Base-by-base conservation (phyloP, 495 filamentous ascomycete genomes). In the Paragyromitra xinjiangensis region DNA sequence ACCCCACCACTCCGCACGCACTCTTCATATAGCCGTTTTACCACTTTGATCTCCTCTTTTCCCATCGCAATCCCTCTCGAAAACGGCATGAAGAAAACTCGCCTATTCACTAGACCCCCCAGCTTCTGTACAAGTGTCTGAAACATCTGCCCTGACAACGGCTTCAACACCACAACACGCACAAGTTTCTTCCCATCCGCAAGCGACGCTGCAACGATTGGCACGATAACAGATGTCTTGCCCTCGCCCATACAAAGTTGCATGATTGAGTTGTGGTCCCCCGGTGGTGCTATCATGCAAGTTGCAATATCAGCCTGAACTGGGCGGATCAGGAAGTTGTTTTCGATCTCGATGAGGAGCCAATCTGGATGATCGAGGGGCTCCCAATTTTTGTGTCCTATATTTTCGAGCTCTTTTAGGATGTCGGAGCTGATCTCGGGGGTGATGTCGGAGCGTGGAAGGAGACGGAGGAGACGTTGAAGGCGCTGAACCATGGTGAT, bases 321-420 rank as follows among this genome's bases (percentile, higher is more conserved):
- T 0, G 74, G 65, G 0, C 89, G 83, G 50, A 90, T 87, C 1
- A 89, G 78, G 1, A 90, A 75, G 69, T 90, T 84, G 6, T 81
- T 75, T 14, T 91, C 89, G 45, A 91, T 86, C 70, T 91, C 89
- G 0, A 91, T 80, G 11, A 91, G 82, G 0, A 91, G 75, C 87
- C 88, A 90, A 64, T 91, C 89, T 0, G 87, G 83, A 5, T 64
- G 50, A 9, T 87, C 58, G 0, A 80, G 34, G 0, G 88, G 86
- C 0, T 82, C 45, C 89, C 88, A 91, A 67, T 88, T 89, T 5
- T 67, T 44, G 76, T 90, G 88, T 3, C 88, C 88, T 0, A 39
- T 11, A 80, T 88, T 87, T 3, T 69, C 34, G 6, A 78, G 45
- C 63, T 88, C 85, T 19, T 87, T 84, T 5, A 81, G 64, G 3